These are phyloP conservation scores for Hypomontagnella monticulosa DNA, from an alignment of 495 filamentous ascomycete species.

Conservation along the genomic window DNA sequence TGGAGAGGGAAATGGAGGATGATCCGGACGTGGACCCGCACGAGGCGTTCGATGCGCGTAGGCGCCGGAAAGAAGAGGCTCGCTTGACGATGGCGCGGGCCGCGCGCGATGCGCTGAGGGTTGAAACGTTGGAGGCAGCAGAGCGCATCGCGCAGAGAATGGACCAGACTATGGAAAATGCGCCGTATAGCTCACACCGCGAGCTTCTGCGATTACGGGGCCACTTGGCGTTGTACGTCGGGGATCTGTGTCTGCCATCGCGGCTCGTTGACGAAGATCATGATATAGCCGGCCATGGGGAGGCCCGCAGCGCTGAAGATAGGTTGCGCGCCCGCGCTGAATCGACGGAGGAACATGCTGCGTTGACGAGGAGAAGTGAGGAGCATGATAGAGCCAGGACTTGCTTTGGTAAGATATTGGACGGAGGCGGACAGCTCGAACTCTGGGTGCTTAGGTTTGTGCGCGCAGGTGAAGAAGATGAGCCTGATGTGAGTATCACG, in stretches of 20 bases:
- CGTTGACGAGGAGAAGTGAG: slow-evolving; percentile 29
- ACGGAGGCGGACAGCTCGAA: slow-evolving; percentile 44
- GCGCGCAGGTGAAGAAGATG: slow-evolving; percentile 39
- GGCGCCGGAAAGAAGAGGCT: slow-evolving; percentile 29
- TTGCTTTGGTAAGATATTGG: slow-evolving; percentile 44
- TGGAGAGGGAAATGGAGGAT: not conserved
- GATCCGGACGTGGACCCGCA: slow-evolving; percentile 19
- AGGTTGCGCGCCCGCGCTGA: slow-evolving; percentile 24
- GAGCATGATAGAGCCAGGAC: slow-evolving; percentile 44
- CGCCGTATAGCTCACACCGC: slow-evolving; percentile 69
- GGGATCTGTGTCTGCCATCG: slow-evolving; percentile 61
- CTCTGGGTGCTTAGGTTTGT: slow-evolving; percentile 43
- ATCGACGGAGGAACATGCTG: slow-evolving; percentile 35
- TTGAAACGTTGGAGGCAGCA: slow-evolving; percentile 42
- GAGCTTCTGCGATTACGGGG: slow-evolving; percentile 69
- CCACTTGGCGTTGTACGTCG: slow-evolving; percentile 74
- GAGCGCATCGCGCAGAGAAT: slow-evolving; percentile 67
- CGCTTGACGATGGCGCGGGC: slow-evolving; percentile 1
- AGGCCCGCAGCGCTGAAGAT: slow-evolving; percentile 4
- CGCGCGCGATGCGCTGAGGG: slow-evolving; percentile 39
- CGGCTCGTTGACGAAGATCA: slow-evolving; percentile 26
- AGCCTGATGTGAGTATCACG: slow-evolving; percentile 29
- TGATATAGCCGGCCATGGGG: not conserved
- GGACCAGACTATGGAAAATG: slow-evolving; percentile 68
- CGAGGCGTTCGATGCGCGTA: slow-evolving; percentile 10